Base-by-base conservation (phyloP, 768 basidiomycete genomes). In the Sutorius australiensis region DNA sequence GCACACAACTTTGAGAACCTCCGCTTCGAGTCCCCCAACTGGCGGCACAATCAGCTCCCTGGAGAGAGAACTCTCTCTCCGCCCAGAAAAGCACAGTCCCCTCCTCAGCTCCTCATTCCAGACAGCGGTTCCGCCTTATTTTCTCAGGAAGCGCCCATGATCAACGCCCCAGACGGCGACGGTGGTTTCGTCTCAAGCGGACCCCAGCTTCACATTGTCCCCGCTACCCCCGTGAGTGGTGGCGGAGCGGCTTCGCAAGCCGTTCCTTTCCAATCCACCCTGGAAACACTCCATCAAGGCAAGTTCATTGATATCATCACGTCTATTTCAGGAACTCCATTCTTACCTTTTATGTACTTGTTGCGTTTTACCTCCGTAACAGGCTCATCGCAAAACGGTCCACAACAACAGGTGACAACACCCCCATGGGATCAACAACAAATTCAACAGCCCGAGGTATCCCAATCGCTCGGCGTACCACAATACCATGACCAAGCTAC, bases 151-250 rank as follows among this genome's bases (percentile, higher is more conserved):
- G 72, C 65, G 34, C 83, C 77, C 40, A 76, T 72, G 61, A 84
- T 85, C 59, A 83, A 83, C 47, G 83, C 83, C 12, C 84, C 84
- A 2, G 78, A 80, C 3, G 84, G 80, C 38, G 77, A 78, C 50
- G 80, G 78, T 34, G 72, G 73, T 28, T 68, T 71, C 50, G 69
- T 74, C 46, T 65, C 71, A 9, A 70, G 72, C 16, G 82, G 85
- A 0, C 88, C 86, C 1, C 79, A 79, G 47, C 77, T 92, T 55
- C 82, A 89, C 63, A 84, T 92, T 56, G 88, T 91, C 7, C 90
- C 90, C 38, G 87, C 89, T 19, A 92, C 90, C 3, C 90, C 90
- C 8, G 77, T 92, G 50, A 80, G 79, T 54, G 84, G 83, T 40
- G 83, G 81, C 19, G 82, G 73, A 33, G 76, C 72, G 27, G 72